phyloP scores from a whole-genome alignment of 768 basidiomycete species.

The Leucosporidium yakuticum region DNA sequence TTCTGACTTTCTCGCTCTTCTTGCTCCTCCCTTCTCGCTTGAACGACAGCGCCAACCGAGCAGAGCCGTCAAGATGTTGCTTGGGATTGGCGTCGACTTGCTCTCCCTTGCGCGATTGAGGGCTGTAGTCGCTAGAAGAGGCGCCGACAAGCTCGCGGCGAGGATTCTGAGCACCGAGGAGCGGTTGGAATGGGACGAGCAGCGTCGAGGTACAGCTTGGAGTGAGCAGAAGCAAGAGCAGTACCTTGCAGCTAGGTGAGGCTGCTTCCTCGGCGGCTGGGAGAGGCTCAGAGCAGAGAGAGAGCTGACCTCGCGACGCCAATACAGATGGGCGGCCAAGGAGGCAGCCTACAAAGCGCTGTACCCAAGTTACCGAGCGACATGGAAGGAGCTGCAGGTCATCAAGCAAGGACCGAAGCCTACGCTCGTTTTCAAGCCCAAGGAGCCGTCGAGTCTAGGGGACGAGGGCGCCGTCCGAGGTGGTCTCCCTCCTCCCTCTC shows the following conservation, averaged over 20 bases:
- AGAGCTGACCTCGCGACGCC: not conserved
- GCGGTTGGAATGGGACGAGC: not conserved
- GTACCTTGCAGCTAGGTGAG: not conserved
- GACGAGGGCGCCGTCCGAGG: too few relatives aligned
- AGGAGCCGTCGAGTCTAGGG: too few relatives aligned
- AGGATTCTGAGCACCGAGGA: not conserved
- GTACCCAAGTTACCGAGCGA: constrained; percentile 56
- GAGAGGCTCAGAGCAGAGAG: not conserved
- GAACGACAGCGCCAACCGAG: too few relatives aligned
- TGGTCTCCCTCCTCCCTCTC: not conserved
- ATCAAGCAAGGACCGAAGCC: constrained; percentile 42
- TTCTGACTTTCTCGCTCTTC: too few relatives aligned
- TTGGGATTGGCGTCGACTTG: not conserved
- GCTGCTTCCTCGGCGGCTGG: not conserved
- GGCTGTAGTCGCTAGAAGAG: not conserved
- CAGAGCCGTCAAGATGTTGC: too few relatives aligned
- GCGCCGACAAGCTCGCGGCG: not conserved
- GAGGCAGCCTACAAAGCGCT: constrained; percentile 83
- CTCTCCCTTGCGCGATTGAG: not conserved
- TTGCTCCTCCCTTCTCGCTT: too few relatives aligned
- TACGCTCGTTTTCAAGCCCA: not conserved
- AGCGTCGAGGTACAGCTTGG: not conserved
- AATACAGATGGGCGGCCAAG: constrained; percentile 67
- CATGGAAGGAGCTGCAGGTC: constrained; percentile 70
- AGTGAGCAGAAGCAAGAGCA: not conserved